A percentile compares a stretch with the other conserved stretches of the same genome.
phyloP scores from a whole-genome alignment of 106 monocot genomes.

The Allium sativum region DNA sequence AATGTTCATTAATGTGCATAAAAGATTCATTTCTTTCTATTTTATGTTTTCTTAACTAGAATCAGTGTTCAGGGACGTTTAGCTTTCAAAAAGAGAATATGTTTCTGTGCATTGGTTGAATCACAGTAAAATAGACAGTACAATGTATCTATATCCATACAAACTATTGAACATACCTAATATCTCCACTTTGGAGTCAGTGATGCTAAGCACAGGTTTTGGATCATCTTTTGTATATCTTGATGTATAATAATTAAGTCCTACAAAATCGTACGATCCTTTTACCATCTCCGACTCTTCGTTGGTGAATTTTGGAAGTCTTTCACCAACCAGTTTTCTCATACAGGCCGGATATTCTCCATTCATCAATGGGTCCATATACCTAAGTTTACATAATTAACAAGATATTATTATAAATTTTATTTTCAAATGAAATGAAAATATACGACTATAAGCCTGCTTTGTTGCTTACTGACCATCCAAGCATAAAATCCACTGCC shows the following conservation, averaged over 20 bases:
- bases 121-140: too few relatives aligned
- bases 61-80: too few relatives aligned
- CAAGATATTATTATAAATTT: not conserved
- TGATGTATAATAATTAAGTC: constrained; percentile 21
- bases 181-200: too few relatives aligned
- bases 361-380: not conserved
- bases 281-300: constrained; percentile 7
- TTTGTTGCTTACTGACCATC: constrained; percentile 3
- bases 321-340: constrained; percentile 1
- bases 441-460: too few relatives aligned
- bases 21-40: too few relatives aligned
- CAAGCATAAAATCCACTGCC: constrained; percentile 5
- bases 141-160: too few relatives aligned
- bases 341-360: constrained; percentile 5
- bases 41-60: too few relatives aligned
- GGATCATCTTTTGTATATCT: not conserved
- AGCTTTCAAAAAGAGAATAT: too few relatives aligned
- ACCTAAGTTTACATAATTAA: not conserved
- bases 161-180: not conserved
- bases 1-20: too few relatives aligned
- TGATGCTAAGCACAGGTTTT: not conserved
- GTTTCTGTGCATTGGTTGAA: too few relatives aligned
- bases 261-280: constrained; percentile 16
- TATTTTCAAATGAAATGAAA: too few relatives aligned
- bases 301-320: constrained; percentile 12